phyloP scores from a whole-genome alignment of 768 basidiomycete genomes.

The Hygrophoropsis aurantiaca region DNA sequence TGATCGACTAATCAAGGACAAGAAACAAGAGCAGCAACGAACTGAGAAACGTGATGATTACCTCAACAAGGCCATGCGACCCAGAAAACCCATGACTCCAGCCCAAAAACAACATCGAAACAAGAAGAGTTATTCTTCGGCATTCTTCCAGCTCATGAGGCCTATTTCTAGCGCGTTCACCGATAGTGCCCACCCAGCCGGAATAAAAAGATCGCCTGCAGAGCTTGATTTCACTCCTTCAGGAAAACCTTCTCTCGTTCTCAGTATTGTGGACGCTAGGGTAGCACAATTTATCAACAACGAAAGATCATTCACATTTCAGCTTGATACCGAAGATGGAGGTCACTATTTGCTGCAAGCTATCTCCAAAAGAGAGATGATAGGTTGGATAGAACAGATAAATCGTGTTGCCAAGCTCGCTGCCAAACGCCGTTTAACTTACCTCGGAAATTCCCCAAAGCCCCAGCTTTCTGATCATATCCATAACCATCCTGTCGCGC shows the following conservation, averaged over 20 bases:
- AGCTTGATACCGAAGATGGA: conserved; percentile 84
- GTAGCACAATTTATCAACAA: conserved; percentile 74
- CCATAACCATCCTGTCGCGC: conserved; percentile 49
- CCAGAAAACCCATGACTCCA: conserved; percentile 47
- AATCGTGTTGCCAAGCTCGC: conserved; percentile 68
- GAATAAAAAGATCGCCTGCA: conserved; percentile 56
- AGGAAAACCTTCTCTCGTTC: conserved; percentile 73
- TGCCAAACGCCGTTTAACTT: conserved; percentile 77
- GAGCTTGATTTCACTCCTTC: conserved; percentile 74
- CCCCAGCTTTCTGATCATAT: conserved; percentile 74
- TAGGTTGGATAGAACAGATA: conserved; percentile 76
- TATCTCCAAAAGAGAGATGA: conserved; percentile 66
- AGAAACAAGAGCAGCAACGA: conserved; percentile 69
- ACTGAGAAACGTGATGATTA: conserved; percentile 75
- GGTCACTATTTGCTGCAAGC: conserved; percentile 82
- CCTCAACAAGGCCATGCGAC: conserved; percentile 69
- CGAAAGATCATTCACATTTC: conserved; percentile 80
- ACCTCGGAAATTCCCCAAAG: conserved; percentile 74
- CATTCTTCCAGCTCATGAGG: conserved; percentile 85
- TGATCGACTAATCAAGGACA: conserved; percentile 71
- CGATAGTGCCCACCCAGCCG: conserved; percentile 48
- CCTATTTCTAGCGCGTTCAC: conserved; percentile 86
- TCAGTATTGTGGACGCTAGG: conserved; percentile 72
- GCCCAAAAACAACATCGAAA: conserved; percentile 77
- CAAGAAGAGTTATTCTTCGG: conserved; percentile 84